phyloP scores from a whole-genome alignment of 2,329 filamentous ascomycete genomes.

The Xylaria polymorpha region DNA sequence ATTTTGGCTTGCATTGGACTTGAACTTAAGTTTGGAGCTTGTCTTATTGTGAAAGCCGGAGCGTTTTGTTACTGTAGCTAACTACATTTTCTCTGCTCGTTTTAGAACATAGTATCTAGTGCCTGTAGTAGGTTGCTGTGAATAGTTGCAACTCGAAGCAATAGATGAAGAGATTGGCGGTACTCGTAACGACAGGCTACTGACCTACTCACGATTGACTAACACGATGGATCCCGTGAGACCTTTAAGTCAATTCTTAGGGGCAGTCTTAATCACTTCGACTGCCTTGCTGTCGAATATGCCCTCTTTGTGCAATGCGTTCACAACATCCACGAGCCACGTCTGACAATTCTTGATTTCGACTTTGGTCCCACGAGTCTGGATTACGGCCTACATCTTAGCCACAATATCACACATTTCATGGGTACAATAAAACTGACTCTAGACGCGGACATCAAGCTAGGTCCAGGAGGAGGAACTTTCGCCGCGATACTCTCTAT shows the following conservation, averaged over 20 bases:
- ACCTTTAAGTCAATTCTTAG: constrained; percentile 12
- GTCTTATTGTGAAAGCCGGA: too few relatives aligned
- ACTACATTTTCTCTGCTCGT: too few relatives aligned
- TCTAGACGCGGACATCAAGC: constrained; percentile 10
- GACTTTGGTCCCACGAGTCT: constrained; percentile 7
- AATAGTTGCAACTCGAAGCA: background rate
- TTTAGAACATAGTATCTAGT: too few relatives aligned
- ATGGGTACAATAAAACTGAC: background rate
- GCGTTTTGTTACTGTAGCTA: background rate
- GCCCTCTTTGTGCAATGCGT: constrained; percentile 2
- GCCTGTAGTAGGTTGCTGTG: background rate
- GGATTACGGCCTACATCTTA: background rate
- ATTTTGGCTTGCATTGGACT: too few relatives aligned
- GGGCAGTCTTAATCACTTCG: constrained; percentile 5
- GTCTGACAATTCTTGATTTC: constrained; percentile 25
- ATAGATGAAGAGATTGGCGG: background rate
- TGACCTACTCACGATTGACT: background rate
- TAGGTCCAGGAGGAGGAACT: constrained; percentile 11
- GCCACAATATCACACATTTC: background rate
- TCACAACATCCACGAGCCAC: constrained; percentile 17
- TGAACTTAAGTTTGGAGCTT: too few relatives aligned
- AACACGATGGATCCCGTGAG: background rate
- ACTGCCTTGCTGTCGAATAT: constrained; percentile 17
- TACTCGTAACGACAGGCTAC: background rate
- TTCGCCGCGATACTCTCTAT: constrained; percentile 8